These are phyloP conservation scores for Coffea canephora DNA, from an alignment of 257 asterid genomes.

Conservation along the genomic window DNA sequence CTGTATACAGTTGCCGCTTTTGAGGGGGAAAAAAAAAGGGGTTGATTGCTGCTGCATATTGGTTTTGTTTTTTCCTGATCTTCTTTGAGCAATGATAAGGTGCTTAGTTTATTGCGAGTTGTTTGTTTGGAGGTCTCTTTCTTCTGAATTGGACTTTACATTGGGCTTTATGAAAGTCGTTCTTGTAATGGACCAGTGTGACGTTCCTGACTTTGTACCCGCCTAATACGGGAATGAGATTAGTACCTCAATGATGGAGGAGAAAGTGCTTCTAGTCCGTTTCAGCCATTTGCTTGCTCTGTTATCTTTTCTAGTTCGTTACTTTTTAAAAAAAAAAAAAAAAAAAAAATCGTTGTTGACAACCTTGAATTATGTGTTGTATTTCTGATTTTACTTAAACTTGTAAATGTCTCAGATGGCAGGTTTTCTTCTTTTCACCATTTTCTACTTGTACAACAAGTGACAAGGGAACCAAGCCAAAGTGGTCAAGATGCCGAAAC, in stretches of 20 bases:
- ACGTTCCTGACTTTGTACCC: neutral
- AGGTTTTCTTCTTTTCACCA: conserved; percentile 64
- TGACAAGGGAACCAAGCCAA: conserved; percentile 26
- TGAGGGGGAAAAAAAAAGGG: too few relatives aligned
- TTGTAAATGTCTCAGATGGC: conserved; percentile 45
- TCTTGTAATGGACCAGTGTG: neutral
- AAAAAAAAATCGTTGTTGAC: neutral
- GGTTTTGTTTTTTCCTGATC: neutral
- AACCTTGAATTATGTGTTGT: neutral
- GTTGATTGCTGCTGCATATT: neutral
- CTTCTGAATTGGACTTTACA: neutral
- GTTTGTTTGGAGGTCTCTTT: neutral
- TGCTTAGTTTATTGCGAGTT: neutral
- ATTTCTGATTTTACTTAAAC: neutral
- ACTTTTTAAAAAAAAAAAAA: neutral
- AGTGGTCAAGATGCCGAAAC: neutral
- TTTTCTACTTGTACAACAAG: conserved; percentile 65
- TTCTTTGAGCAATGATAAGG: neutral
- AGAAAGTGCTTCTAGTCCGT: neutral
- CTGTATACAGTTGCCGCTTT: too few relatives aligned
- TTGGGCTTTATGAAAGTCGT: neutral
- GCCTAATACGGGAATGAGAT: neutral
- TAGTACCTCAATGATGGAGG: neutral
- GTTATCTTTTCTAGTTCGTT: neutral
- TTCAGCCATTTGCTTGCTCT: neutral